Percentiles rank a stretch among this genome's conserved stretches.
Evolutionary conservation across 306 rosid species (phyloP).

Genomic region (Glycine tomentella): DNA sequence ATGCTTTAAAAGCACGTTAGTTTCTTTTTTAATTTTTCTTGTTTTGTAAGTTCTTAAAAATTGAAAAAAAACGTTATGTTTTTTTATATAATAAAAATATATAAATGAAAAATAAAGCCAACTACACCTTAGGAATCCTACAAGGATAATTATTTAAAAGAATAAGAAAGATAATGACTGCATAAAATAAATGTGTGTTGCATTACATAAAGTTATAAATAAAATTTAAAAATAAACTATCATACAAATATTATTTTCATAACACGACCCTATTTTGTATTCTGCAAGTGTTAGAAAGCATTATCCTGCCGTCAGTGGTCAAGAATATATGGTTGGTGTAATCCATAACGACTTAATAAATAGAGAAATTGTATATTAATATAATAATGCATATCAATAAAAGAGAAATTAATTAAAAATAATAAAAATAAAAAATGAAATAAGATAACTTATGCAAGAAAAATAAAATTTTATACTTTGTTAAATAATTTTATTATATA

Average conservation of each 20-base stretch:
- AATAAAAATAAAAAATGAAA: neutral
- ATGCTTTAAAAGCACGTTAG: neutral
- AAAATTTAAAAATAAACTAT: neutral
- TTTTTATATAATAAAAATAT: neutral
- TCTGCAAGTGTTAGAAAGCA: conserved; percentile 39
- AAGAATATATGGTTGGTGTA: conserved; percentile 53
- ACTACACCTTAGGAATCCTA: neutral
- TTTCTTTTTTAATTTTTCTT: neutral
- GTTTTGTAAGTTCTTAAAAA: neutral
- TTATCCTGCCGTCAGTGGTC: conserved; percentile 51
- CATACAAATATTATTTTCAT: neutral
- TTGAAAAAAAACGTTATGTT: neutral
- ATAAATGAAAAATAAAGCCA: neutral
- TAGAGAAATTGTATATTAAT: neutral
- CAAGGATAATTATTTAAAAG: neutral
- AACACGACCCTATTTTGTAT: conserved; percentile 10
- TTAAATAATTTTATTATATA: neutral
- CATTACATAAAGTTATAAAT: neutral
- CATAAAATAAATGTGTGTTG: neutral
- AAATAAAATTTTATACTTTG: neutral
- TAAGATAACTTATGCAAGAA: neutral
- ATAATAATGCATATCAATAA: neutral
- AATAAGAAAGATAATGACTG: neutral
- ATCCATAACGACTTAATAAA: conserved; percentile 42
- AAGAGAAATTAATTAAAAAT: neutral